Base-by-base conservation (phyloP, 352 stramenopile genomes). In the Phytophthora multivora region DNA sequence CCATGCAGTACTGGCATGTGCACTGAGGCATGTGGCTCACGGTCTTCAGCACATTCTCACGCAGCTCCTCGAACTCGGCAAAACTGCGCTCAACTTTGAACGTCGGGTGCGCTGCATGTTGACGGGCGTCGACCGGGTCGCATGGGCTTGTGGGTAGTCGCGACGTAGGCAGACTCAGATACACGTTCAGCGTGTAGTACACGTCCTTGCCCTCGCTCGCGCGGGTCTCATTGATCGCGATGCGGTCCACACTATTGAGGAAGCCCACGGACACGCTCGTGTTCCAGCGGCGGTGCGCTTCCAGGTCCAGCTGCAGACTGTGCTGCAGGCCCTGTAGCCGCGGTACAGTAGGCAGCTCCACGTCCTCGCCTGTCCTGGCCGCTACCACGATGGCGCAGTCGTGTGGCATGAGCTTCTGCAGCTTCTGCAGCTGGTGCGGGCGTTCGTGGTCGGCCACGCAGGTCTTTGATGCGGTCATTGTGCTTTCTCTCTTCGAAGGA, bases 31-130 rank as follows among this genome's bases (percentile, higher is more conserved):
- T 68, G 56, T 36, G 60, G 57, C 57, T 71, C 33, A 78, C 70
- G 19, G 45, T 59, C 4, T 45, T 60, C 7, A 75, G 56, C 41
- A 84, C 67, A 10, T 86, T 67, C 36, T 77, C 46, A 23, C 75
- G 73, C 30, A 89, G 51, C 50, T 74, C 55, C 36, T 77, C 68
- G 51, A 89, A 89, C 8, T 86, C 73, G 4, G 75, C 75, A 53
- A 85, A 89, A 21, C 71, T 64, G 31, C 69, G 68, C 51, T 86
- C 60, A 31, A 86, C 65, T 28, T 73, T 73, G 45, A 75, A 85
- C 25, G 75, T 60, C 63, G 75, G 53, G 21, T 48, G 33, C 15
- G 36, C 33, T 30, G 53, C 41, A 13, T 56, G 46, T 4, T 51
- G 28, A 0, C 35, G 43, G 9, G 45, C 30, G 19, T 61, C 35